Percentiles rank a stretch among this genome's conserved stretches.
Conservation (phyloP, 2,329 filamentous ascomycete genomes). For the Pseudopithomyces maydicus region DNA sequence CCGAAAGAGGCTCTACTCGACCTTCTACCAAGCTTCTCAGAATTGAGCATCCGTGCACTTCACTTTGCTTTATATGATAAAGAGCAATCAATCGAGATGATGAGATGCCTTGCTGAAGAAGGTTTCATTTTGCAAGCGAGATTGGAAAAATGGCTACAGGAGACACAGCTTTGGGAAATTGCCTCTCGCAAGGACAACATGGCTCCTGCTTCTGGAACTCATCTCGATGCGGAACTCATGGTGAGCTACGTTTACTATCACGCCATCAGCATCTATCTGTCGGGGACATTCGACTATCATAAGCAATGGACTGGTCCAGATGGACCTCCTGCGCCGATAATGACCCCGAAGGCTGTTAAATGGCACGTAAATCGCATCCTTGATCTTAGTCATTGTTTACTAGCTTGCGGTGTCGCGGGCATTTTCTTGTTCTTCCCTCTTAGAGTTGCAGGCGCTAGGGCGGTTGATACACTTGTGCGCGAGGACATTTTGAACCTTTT, state of each 20-base stretch:
- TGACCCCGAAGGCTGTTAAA: conserved; percentile 16
- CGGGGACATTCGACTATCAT: conserved; percentile 34
- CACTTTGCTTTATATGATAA: conserved; percentile 11
- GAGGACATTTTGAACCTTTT: conserved; percentile 18
- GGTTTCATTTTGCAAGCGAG: conserved; percentile 20
- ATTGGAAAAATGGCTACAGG: conserved; percentile 23
- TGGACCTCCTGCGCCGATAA: conserved; percentile 19
- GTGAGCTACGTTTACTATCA: conserved; percentile 26
- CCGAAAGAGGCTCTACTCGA: conserved; percentile 35
- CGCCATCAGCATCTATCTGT: conserved; percentile 34
- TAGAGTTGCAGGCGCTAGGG: conserved; percentile 32
- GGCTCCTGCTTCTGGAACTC: background rate
- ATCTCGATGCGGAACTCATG: conserved; percentile 18
- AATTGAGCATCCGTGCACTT: conserved; percentile 22
- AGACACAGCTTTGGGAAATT: conserved; percentile 16
- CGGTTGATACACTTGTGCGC: conserved; percentile 9
- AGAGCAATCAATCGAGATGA: background rate
- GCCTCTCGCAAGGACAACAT: background rate
- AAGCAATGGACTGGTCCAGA: conserved; percentile 16
- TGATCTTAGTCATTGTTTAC: conserved; percentile 16
- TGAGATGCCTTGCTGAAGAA: conserved; percentile 20
- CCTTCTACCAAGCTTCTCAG: conserved; percentile 25
- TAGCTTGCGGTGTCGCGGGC: conserved; percentile 23
- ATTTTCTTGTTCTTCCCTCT: conserved; percentile 32
- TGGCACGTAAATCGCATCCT: conserved; percentile 27